Percentiles rank a stretch among this genome's conserved stretches.
Evolutionary conservation across 2,329 filamentous ascomycete species (phyloP).

Genomic region (Aspergillus piperis): DNA sequence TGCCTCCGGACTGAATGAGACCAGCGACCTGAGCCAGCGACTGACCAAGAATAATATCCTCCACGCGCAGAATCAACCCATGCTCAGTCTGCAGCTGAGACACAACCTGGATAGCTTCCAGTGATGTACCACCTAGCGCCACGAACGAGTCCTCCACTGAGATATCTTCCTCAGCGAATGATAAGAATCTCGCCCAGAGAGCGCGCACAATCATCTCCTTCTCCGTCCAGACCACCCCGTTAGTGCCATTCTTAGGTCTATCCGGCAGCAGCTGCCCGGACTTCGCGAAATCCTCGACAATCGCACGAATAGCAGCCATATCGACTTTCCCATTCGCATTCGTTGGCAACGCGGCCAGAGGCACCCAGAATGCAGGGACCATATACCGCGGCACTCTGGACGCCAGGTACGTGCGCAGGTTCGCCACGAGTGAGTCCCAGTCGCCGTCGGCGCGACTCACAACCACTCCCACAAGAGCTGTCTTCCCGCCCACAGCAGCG

Average conservation of each 20-base stretch:
- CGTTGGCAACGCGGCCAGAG: background rate
- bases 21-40: background rate
- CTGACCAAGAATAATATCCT: background rate
- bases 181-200: conserved; percentile 8
- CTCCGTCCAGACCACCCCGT: background rate
- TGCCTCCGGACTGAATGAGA: background rate
- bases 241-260: background rate
- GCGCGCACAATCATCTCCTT: background rate
- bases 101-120: conserved; percentile 10
- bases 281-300: background rate
- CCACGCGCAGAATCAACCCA: background rate
- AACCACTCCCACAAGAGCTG: conserved; percentile 12
- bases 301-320: background rate
- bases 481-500: conserved; percentile 2
- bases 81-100: conserved; percentile 4
- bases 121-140: conserved; percentile 10
- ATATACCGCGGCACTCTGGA: conserved; percentile 5
- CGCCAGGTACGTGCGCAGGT: background rate
- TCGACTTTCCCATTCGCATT: background rate
- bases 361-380: background rate
- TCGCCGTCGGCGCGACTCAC: background rate
- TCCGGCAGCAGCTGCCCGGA: background rate
- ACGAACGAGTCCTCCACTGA: background rate
- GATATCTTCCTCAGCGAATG: background rate
- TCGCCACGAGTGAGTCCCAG: background rate